These are phyloP conservation scores for Dioscorea zingiberensis DNA, from an alignment of 106 monocot genomes.

Conservation along the genomic window DNA sequence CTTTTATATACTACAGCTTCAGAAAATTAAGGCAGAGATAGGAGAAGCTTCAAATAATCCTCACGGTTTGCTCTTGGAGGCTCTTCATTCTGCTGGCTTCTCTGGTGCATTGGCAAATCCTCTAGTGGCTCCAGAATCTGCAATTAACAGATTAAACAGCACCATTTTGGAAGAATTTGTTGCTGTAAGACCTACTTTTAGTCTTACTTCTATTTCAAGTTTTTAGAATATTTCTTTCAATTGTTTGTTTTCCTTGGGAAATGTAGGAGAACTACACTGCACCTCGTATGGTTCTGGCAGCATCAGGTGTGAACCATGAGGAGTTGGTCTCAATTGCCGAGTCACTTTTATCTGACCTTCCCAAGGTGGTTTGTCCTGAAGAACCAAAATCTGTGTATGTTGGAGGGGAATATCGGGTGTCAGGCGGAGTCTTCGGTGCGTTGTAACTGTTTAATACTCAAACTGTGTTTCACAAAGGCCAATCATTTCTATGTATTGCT, in stretches of 20 bases:
- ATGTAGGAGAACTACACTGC: conserved; percentile 73
- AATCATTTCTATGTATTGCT: not conserved
- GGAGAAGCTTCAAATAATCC: conserved; percentile 55
- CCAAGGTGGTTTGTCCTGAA: conserved; percentile 33
- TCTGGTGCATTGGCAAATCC: conserved; percentile 74
- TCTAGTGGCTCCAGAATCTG: conserved; percentile 55
- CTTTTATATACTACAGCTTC: conserved; percentile 27
- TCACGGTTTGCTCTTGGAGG: conserved; percentile 67
- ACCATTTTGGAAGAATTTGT: conserved; percentile 55
- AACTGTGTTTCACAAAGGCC: not conserved
- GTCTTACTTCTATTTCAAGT: not conserved
- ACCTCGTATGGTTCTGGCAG: conserved; percentile 64
- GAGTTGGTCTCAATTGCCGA: conserved; percentile 58
- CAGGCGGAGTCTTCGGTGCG: conserved; percentile 65
- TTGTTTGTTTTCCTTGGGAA: conserved; percentile 3
- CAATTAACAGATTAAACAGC: conserved; percentile 41
- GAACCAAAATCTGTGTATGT: conserved; percentile 64
- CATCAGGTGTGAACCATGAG: conserved; percentile 78
- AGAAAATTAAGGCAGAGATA: conserved; percentile 56
- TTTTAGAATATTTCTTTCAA: not conserved
- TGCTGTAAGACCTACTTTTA: conserved; percentile 31
- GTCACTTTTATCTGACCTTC: conserved; percentile 63
- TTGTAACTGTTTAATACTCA: not conserved
- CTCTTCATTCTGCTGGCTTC: conserved; percentile 68
- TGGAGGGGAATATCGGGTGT: conserved; percentile 73